Evolutionary conservation across 129 eudicot species (phyloP), one percentile per base, ranked within the genome.

Genomic region (Flaveria robusta): DNA sequence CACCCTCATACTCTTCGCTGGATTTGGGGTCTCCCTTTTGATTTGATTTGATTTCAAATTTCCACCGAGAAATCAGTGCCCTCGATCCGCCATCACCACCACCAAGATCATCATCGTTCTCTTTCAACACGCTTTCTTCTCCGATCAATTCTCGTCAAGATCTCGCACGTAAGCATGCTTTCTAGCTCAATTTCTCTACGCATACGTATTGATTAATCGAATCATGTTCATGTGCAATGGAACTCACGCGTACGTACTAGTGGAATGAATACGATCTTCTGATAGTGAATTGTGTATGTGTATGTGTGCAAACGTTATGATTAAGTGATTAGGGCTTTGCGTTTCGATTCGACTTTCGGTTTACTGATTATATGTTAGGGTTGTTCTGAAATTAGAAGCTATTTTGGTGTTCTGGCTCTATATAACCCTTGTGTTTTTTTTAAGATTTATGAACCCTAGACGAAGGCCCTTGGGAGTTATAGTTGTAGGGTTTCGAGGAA

Each of bases 111-210:
- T 31, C 16, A 72, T 26, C 79, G 43, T 74, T 42, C 59, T 63
- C 49, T 49, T 78, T 68, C 75, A 77, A 77, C 75, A 18, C 81
- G 55, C 82, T 70, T 70, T 78, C 82, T 78, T 71, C 77, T 70
- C 71, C 27, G 41, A 77, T 77, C 81, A 68, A 77, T 52, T 56
- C n/a, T 15, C 15, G 18, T 10, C 71, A 23, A 75, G 79, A 75
- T 66, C 74, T 54, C 42, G 41, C 75, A 37, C 69, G 81, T 77
- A 77, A 26, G 7, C 49, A 15, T 41, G 56, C 3, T 60, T 50
- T 65, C 1, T 9, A 31, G 14, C 3, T 22, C 45, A 31, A 6
- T 42, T 50, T 24, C 66, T 50, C 4, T 37, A n/a, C 14, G 7
- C 27, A n/a, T n/a, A 51, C 31, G 18, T 51, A 0, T 72, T 23